Evolutionary conservation across 768 basidiomycete genomes (phyloP).

Genomic region (Boletales sp.): DNA sequence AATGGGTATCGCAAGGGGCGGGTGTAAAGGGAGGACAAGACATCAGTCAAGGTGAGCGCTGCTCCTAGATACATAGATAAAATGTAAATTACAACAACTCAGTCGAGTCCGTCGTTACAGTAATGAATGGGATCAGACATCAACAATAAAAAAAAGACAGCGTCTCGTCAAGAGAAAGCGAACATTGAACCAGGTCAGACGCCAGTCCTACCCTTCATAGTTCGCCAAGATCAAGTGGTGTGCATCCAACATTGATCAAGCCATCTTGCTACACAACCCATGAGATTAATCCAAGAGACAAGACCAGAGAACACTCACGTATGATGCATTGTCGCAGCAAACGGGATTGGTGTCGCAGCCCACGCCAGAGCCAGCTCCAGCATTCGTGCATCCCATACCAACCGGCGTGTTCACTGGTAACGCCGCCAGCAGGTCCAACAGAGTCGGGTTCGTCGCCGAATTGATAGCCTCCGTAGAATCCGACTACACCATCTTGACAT

Average conservation of each 20-base stretch:
- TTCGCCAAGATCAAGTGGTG: constrained; percentile 7
- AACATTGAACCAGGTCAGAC: constrained; percentile 10
- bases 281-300: background rate
- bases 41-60: background rate
- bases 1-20: constrained; percentile 11
- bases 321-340: constrained; percentile 20
- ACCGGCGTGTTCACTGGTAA: constrained; percentile 3
- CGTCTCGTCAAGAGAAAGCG: constrained; percentile 15
- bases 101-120: constrained; percentile 3
- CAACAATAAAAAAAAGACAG: constrained; percentile 12
- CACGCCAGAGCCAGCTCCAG: constrained; percentile 23
- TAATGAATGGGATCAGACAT: constrained; percentile 19
- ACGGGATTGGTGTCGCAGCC: constrained; percentile 17
- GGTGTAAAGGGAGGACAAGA: constrained; percentile 23
- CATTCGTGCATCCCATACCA: constrained; percentile 19
- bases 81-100: constrained; percentile 13
- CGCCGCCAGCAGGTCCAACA: constrained; percentile 5
- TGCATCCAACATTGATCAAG: constrained; percentile 26
- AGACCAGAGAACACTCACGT: constrained; percentile 6
- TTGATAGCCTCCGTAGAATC: background rate
- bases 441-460: background rate
- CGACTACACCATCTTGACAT: constrained; percentile 9
- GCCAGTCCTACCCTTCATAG: constrained; percentile 4
- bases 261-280: constrained; percentile 11
- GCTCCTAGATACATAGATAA: background rate